These are phyloP conservation scores for Vitis hybrid DNA, from an alignment of 177 flowering plant species.

Conservation along the genomic window DNA sequence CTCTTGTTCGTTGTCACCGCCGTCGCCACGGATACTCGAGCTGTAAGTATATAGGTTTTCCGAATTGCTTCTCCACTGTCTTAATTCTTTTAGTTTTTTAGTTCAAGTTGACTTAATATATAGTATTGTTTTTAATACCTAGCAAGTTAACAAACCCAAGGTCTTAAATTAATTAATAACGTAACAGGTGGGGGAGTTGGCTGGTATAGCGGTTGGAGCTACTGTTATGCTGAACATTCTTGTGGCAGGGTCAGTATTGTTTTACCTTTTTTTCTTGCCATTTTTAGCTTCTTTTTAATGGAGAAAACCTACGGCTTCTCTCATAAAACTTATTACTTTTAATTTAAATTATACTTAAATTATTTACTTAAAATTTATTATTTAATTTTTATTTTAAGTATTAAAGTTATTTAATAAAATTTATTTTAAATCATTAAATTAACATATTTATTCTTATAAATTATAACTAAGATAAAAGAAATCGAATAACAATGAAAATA, in stretches of 20 bases:
- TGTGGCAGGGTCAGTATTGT: slow-evolving; percentile 68
- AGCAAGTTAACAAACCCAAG: neutral
- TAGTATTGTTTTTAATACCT: neutral
- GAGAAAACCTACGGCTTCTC: no score
- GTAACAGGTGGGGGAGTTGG: slow-evolving; percentile 80
- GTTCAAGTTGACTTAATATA: neutral
- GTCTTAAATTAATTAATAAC: neutral
- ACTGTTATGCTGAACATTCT: slow-evolving; percentile 88
- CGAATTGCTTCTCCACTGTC: no score
- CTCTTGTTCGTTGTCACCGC: slow-evolving; percentile 90
- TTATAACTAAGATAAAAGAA: no score
- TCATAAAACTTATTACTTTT: no score
- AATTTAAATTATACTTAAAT: neutral
- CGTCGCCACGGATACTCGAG: slow-evolving; percentile 88
- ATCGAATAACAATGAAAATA: no score
- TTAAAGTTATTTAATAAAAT: no score
- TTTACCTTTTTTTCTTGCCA: neutral
- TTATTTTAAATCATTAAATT: no score
- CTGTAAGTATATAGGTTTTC: slow-evolving; percentile 37
- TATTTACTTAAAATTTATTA: no score
- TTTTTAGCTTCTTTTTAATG: neutral
- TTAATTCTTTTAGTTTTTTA: no score
- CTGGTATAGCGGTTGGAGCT: slow-evolving; percentile 91
- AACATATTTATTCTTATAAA: no score
- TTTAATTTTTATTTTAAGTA: no score